Base-by-base conservation (phyloP, 2,329 filamentous ascomycete species). In the Tolypocladium inflatum region DNA sequence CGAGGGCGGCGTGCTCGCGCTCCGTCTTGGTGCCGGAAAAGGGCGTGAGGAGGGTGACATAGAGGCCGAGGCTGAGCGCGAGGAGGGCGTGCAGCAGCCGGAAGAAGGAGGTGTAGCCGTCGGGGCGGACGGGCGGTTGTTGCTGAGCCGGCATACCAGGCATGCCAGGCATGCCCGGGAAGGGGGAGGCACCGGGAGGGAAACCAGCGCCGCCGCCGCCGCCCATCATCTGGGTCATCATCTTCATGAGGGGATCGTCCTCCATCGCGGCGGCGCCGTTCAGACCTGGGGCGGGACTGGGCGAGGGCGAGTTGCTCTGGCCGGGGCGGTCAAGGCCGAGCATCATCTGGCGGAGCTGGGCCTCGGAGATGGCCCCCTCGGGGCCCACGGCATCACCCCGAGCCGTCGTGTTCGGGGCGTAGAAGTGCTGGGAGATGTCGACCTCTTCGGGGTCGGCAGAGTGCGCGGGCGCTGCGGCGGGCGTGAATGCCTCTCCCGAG, bases 381-480 rank as follows among this genome's bases (percentile, higher is more conserved):
- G 68, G 60, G 43, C 67, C 61, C 5, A 62, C 55, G 38, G 69
- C 62, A 38, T 71, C 64, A 55, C 76, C 66, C 56, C 64, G 60
- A 9, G 56, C 55, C 9, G 65, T 61, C 11, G 74, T 72, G 30
- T 75, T 72, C 1, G 85, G 86, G 39, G 80, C 73, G 72, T 88
- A 89, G 72, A 80, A 86, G 73, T 89, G 87, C 62, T 87, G 74
- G n/a, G 87, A 89, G 64, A 93, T 91, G 70, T 92, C 89, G 62
- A 90, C 81, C 71, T 91, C 89, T 6, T 86, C 88, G 7, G 89
- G 89, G 65, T 90, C 87, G 58, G 79, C 83, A 65, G 80, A 8
- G 35, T 71, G 68, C 26, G 70, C 62, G 35, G 67, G 53, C 23
- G 35, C 37, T 41, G 26, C 30, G 19, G 4, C 19, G 10, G 30